Percentiles rank a stretch among this genome's conserved stretches.
phyloP scores from a whole-genome alignment of 805 yeast genomes.

The Candida pseudofarinosa region DNA sequence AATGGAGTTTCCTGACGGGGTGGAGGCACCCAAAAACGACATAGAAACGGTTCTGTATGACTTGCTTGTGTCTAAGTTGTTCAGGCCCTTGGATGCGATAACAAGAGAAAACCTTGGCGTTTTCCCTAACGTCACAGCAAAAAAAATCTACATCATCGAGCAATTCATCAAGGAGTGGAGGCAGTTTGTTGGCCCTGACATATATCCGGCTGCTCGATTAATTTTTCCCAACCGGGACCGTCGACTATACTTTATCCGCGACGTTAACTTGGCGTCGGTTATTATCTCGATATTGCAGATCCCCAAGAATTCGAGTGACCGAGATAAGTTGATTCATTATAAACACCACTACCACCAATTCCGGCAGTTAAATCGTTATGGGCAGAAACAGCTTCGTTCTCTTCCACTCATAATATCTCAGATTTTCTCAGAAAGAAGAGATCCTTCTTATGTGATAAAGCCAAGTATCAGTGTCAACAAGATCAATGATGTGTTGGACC shows the following conservation, averaged over 20 bases:
- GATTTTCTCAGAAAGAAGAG: conserved; percentile 51
- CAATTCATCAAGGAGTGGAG: conserved; percentile 28
- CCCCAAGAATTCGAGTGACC: conserved; percentile 60
- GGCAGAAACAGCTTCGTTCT: conserved; percentile 38
- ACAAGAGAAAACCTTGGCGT: conserved; percentile 21
- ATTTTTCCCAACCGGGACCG: conserved; percentile 61
- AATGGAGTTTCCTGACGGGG: conserved; percentile 15
- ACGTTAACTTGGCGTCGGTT: conserved; percentile 50
- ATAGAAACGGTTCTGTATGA: conserved; percentile 38
- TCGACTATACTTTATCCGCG: conserved; percentile 61
- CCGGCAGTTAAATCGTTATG: conserved; percentile 30
- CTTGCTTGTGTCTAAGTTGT: conserved; percentile 37
- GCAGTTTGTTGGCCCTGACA: conserved; percentile 41
- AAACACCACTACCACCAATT: conserved; percentile 33
- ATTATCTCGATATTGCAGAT: conserved; percentile 50
- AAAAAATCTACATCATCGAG: conserved; percentile 23
- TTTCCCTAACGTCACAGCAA: conserved; percentile 19
- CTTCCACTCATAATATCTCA: conserved; percentile 47
- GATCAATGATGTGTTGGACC: conserved; percentile 28
- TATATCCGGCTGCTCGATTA: conserved; percentile 64
- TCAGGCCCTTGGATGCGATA: conserved; percentile 37
- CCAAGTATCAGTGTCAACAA: conserved; percentile 21
- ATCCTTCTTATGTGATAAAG: conserved; percentile 29
- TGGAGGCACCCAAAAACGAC: conserved; percentile 26
- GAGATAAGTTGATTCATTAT: conserved; percentile 36